phyloP scores from a whole-genome alignment of 495 filamentous ascomycete genomes.

The Xylaria palmicola region DNA sequence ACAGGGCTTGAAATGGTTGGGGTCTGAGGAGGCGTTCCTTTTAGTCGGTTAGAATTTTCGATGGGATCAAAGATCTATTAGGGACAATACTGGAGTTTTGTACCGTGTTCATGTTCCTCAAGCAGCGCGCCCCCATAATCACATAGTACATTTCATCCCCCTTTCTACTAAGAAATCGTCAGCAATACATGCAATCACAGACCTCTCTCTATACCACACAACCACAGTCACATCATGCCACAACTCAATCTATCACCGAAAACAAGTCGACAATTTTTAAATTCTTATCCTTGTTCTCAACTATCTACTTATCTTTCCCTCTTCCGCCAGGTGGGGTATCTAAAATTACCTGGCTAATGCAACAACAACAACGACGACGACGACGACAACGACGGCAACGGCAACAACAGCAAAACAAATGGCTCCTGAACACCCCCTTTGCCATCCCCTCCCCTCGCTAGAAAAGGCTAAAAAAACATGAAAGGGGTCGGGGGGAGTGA shows the following conservation, averaged over 20 bases:
- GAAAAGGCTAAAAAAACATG: not conserved
- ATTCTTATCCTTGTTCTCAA: not conserved
- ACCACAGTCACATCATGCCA: too few species aligned
- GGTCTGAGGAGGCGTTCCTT: too few species aligned
- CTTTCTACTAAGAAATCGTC: too few species aligned
- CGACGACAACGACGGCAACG: not conserved
- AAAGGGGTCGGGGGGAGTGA: not conserved
- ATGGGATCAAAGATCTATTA: too few species aligned
- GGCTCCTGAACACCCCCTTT: constrained; percentile 9
- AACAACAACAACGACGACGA: not conserved
- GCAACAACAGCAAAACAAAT: not conserved
- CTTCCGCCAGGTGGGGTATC: constrained; percentile 14
- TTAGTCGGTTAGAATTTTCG: too few species aligned
- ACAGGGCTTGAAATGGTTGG: too few species aligned
- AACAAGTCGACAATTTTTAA: not conserved
- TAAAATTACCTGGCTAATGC: constrained; percentile 10
- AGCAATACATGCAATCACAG: too few species aligned
- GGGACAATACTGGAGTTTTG: too few species aligned
- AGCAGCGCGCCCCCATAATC: too few species aligned
- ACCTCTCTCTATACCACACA: too few species aligned
- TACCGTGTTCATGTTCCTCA: too few species aligned
- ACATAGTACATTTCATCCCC: too few species aligned
- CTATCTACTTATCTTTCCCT: constrained; percentile 3
- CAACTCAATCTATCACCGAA: not conserved
- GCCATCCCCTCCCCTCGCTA: constrained; percentile 7